Base-by-base conservation (phyloP, 306 rosid species). In the Vicia faba region DNA sequence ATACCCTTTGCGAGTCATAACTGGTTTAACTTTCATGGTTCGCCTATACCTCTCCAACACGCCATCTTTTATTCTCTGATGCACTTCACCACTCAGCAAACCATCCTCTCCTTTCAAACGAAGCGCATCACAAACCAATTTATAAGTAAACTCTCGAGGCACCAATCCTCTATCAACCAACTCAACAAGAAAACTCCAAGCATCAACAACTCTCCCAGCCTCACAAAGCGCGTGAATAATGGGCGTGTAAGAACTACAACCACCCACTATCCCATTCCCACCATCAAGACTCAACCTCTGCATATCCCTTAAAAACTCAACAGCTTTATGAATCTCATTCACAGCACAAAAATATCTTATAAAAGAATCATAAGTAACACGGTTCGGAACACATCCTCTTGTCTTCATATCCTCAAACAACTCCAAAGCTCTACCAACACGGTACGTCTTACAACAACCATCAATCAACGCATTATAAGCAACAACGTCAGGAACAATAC, bases 141-240 rank as follows among this genome's bases (percentile, higher is more conserved):
- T 80, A 68, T 89, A 87, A 9, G 98, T 92, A 79, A 81, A 84
- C 53, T 92, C 98, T 67, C 98, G 83, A 26, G 96, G 98, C 19
- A 80, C 70, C 0, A 61, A 81, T 8, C 98, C 96, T 18, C 84
- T 87, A 61, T 84, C 84, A 57, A 88, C 84, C 82, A 86, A 49
- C 86, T 89, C 96, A 70, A 78, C 81, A 19, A 92, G 81, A 80
- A 89, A 81, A 66, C 75, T 71, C 75, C 85, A 61, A 44, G 96
- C 96, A 75, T 89, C 96, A 59, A 46, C 11, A 20, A 66, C 83
- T 69, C 84, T 89, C 36, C 93, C 92, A 5, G 65, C 87, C 66
- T 87, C 91, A 70, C 96, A 92, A 25, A 86, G 79, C 8, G 86
- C 88, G 28, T 89, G 96, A 50, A 92, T 83, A 3, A 92, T 80